These are phyloP conservation scores for Circinella minor DNA, from an alignment of 371 early-diverging fungal genomes.

Conservation along the genomic window DNA sequence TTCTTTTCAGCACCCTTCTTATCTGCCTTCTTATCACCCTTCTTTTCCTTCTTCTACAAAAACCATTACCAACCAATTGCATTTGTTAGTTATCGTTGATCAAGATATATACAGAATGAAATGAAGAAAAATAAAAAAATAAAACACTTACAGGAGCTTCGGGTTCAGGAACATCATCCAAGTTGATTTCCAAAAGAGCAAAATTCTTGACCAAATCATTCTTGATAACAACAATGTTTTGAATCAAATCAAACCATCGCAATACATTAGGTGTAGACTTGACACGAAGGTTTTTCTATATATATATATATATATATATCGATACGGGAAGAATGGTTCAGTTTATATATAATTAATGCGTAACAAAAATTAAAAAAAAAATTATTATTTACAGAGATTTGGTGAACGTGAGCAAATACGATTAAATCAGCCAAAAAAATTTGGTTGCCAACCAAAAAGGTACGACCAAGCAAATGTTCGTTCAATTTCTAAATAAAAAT, in stretches of 20 bases:
- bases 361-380: too few relatives aligned
- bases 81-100: too few relatives aligned
- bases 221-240: constrained; percentile 59
- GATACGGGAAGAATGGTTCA: not conserved
- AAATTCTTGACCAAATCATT: constrained; percentile 57
- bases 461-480: constrained; percentile 63
- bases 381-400: constrained; percentile 54
- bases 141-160: constrained; percentile 46
- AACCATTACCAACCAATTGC: constrained; percentile 1
- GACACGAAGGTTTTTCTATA: constrained; percentile 50
- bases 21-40: constrained; percentile 30
- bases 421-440: constrained; percentile 75
- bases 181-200: constrained; percentile 59
- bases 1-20: constrained; percentile 30
- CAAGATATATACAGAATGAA: too few relatives aligned
- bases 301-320: not conserved
- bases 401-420: constrained; percentile 69
- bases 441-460: constrained; percentile 69
- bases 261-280: constrained; percentile 58
- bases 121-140: not conserved
- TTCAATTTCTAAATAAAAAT: constrained; percentile 55
- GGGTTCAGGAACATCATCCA: constrained; percentile 57
- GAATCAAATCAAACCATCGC: constrained; percentile 83
- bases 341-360: too few relatives aligned
- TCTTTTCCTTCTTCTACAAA: constrained; percentile 42